Percentiles rank a stretch among this genome's conserved stretches.
These are phyloP conservation scores for Pseudogymnoascus sp. DNA, from an alignment of 2,329 filamentous ascomycete genomes.

Conservation along the genomic window DNA sequence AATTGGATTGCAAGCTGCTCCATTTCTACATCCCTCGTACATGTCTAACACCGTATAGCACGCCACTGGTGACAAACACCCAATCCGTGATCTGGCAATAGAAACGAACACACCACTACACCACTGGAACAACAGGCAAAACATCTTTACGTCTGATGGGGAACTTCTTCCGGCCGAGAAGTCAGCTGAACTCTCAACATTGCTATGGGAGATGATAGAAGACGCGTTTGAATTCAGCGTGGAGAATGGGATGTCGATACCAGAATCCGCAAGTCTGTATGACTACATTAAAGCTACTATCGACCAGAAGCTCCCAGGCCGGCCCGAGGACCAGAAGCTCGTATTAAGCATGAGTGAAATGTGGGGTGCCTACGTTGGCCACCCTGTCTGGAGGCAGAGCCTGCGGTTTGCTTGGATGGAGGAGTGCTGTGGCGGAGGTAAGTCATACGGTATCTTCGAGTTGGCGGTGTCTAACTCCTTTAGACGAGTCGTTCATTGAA, in stretches of 20 bases:
- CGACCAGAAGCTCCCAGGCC: slow-evolving; percentile 33
- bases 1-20: slow-evolving; percentile 50
- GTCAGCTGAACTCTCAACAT: slow-evolving; percentile 26
- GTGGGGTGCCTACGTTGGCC: slow-evolving; percentile 48
- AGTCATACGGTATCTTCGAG: slow-evolving; percentile 7
- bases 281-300: slow-evolving; percentile 45
- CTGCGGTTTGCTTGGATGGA: slow-evolving; percentile 50
- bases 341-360: slow-evolving; percentile 32
- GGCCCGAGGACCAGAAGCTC: slow-evolving; percentile 30
- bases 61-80: slow-evolving; percentile 27
- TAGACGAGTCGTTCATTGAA: slow-evolving; percentile 17
- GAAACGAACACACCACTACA: slow-evolving; percentile 39
- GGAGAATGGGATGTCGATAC: slow-evolving; percentile 39
- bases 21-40: slow-evolving; percentile 4
- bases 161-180: slow-evolving; percentile 26
- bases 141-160: slow-evolving; percentile 37
- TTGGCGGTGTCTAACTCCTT: neutral
- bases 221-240: slow-evolving; percentile 46
- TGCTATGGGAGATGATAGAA: slow-evolving; percentile 44
- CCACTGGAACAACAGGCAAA: slow-evolving; percentile 38
- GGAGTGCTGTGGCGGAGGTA: slow-evolving; percentile 45
- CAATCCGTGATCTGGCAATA: slow-evolving; percentile 43
- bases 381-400: slow-evolving; percentile 40
- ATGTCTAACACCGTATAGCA: slow-evolving; percentile 23
- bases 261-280: slow-evolving; percentile 37